Base-by-base conservation (phyloP, 345 rosid species). In the Acer negundo region DNA sequence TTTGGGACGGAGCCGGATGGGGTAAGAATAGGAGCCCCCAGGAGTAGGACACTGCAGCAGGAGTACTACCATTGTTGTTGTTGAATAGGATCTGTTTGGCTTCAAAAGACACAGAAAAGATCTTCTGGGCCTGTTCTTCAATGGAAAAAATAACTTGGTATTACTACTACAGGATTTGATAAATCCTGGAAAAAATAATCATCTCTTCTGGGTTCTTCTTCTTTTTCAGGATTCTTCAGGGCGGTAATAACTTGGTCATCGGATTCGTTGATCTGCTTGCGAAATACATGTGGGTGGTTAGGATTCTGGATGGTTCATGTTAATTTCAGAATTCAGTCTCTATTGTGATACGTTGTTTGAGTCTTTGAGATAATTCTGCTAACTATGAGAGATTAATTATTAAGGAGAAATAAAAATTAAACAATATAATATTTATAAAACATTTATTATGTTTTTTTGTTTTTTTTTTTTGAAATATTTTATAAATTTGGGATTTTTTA, bases 21-120 rank as follows among this genome's bases (percentile, higher is more conserved):
- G 23, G 90, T 88, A 0, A 94, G 82, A 38, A 86, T 89, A 28
- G 95, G 92, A 24, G 93, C 49, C 97, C 98, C 91, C 93, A 91
- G 31, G 90, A 92, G 80, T 94, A 92, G 40, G 97, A 91, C 68
- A 89, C 0, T 1, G 23, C 35, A 10, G 87, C 85, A 10, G 88
- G 44, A 40, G 44, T 40, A 1, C 44, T 65, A 46, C 83, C 62
- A 20, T 8, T 20, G 2, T 51, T 51, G 56, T 51, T 51, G n/a
- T 51, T 62, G 81, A 90, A 73, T 0, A 83, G 58, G 7, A 56
- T 75, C 20, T 64, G 86, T 55, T 89, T 89, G 74, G 87, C 58
- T 9, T 90, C 90, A 71, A 89, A 91, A 17, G 97, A 74, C 1
- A 87, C 84, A 69, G 87, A 53, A 72, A 91, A 86, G 13, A 90